Evolutionary conservation across 1,284 basidiomycete species (phyloP), one percentile per base, ranked within the genome.

Genomic region (Ganoderma meredithae): DNA sequence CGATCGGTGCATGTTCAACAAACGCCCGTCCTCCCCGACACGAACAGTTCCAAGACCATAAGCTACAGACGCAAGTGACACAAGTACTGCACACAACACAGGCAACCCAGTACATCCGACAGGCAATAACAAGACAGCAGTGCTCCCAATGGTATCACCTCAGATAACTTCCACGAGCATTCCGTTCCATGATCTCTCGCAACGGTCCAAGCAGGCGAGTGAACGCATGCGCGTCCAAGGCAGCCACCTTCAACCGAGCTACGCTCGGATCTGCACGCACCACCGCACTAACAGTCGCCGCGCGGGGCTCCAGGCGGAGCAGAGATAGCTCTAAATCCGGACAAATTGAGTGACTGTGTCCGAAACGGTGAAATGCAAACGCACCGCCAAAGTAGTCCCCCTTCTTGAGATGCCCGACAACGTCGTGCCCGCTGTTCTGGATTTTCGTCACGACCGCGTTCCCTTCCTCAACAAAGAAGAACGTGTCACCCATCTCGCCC

Each of bases 321-420:
- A 98, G 83, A 9, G 94, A 94, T 31, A 96, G 83, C 79, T 98
- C 96, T 90, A 52, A 90, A 27, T 52, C 4, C 22, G 76, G 33
- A 43, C 36, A 41, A 22, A 19, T 52, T 60, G 40, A 60, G 40
- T 60, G n/a, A 25, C 10, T 43, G 22, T 10, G 40, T 60, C 58
- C 58, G 58, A 40, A 41, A 25, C 41, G 22, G 7, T 39, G 13
- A 22, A 44, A 31, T 47, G 22, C 12, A 39, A 17, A 81, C 91
- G 77, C 75, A 95, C 96, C 96, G 81, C 97, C 97, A 84, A 99
- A 99, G 86, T 99, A 99, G 80, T 99, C 97, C 15, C 97, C 97
- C 76, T 96, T 95, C 74, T 85, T 87, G 63, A 95, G 87, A 66
- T 84, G 87, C 19, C 93, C 94, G 13, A 98, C 94, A 69, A 83